Conservation (phyloP, 345 rosid genomes). For the Gossypium mustelinum region DNA sequence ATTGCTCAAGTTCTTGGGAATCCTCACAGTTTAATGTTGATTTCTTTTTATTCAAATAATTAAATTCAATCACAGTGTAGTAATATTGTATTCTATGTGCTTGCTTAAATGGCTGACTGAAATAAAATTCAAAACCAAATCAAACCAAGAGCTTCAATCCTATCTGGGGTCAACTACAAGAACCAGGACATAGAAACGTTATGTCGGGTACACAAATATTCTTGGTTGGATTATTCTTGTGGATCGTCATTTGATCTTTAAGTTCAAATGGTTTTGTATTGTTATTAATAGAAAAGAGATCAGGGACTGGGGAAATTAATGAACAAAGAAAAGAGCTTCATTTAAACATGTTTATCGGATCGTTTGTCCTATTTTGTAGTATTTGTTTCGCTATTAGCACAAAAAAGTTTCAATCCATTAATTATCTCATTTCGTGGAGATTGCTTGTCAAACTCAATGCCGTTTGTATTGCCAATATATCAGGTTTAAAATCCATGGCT, state of each 20-base stretch:
- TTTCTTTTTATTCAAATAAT: neutral
- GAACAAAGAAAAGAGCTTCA: neutral
- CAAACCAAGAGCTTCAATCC: neutral
- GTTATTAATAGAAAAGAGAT: neutral
- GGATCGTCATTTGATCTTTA: neutral
- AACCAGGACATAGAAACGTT: neutral
- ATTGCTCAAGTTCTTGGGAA: neutral
- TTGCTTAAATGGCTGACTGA: neutral
- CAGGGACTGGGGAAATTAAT: neutral
- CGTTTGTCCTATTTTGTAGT: neutral
- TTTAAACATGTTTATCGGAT: neutral
- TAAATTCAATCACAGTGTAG: neutral
- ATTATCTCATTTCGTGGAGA: neutral
- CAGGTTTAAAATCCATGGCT: slow-evolving; percentile 12
- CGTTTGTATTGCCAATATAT: neutral
- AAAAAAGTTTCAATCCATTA: neutral
- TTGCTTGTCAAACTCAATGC: neutral
- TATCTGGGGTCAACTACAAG: neutral
- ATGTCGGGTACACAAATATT: neutral
- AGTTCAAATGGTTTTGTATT: neutral
- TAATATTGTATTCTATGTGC: neutral
- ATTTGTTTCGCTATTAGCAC: neutral
- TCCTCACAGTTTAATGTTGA: neutral
- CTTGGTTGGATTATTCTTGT: neutral
- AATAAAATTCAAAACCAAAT: neutral